Percentiles rank a stretch among this genome's conserved stretches.
phyloP scores from a whole-genome alignment of 495 filamentous ascomycete species.

The Hypoxylon rickii region DNA sequence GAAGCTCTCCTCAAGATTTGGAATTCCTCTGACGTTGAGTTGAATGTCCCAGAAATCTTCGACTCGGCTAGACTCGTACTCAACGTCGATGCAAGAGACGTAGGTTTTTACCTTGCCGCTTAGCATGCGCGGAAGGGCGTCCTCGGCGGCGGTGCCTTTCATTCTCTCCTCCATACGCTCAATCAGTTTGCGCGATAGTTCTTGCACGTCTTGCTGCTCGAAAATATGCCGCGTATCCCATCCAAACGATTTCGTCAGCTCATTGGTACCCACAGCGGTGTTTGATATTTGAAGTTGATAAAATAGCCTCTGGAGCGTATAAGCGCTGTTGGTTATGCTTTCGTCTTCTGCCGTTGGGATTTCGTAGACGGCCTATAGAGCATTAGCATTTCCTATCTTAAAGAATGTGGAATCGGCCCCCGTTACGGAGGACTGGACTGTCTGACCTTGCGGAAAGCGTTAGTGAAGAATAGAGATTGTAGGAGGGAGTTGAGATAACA shows the following conservation, averaged over 20 bases:
- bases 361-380: constrained; percentile 83
- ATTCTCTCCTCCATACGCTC: constrained; percentile 94
- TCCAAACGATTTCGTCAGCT: constrained; percentile 93
- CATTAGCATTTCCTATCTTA: constrained; percentile 7
- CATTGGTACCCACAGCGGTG: constrained; percentile 81
- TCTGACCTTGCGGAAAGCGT: constrained; percentile 87
- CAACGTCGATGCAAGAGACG: constrained; percentile 97
- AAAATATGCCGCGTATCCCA: constrained; percentile 99
- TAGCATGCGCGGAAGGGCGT: constrained; percentile 85
- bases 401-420: background rate
- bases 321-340: constrained; percentile 84
- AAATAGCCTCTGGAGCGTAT: constrained; percentile 91
- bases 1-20: constrained; percentile 91
- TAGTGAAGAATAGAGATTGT: constrained; percentile 97
- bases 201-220: constrained; percentile 98
- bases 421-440: background rate
- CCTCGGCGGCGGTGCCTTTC: constrained; percentile 96
- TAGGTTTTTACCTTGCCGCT: constrained; percentile 98
- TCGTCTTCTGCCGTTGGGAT: constrained; percentile 89
- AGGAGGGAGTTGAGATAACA: constrained; percentile 98
- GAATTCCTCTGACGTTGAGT: constrained; percentile 92
- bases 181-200: constrained; percentile 94
- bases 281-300: constrained; percentile 88
- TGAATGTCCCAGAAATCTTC: constrained; percentile 99
- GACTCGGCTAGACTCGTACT: constrained; percentile 89